These are phyloP conservation scores for Aspergillus ellipticus DNA, from an alignment of 495 filamentous ascomycete genomes.

Conservation along the genomic window DNA sequence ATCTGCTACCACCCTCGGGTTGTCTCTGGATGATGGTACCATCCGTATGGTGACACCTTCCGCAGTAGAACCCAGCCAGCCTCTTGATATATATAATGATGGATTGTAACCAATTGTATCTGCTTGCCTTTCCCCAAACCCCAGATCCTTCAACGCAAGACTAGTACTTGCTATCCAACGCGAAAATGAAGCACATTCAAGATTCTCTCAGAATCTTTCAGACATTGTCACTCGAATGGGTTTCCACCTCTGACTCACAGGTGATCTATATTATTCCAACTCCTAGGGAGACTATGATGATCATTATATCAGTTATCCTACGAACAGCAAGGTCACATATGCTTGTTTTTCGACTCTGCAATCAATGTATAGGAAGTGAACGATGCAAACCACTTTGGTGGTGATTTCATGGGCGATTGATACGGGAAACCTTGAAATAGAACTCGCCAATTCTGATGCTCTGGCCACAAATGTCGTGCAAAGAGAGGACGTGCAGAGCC, in stretches of 20 bases:
- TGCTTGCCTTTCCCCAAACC: background rate
- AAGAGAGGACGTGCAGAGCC: constrained; percentile 16
- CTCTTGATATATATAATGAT: background rate
- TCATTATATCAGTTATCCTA: constrained; percentile 28
- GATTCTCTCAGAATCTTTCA: background rate
- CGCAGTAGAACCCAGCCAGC: background rate
- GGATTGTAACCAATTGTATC: background rate
- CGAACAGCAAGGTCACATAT: constrained; percentile 10
- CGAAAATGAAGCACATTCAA: too few relatives aligned
- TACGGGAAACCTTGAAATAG: constrained; percentile 75
- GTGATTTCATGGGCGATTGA: constrained; percentile 80
- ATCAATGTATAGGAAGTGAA: constrained; percentile 79
- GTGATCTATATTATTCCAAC: constrained; percentile 46
- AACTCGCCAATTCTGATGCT: constrained; percentile 80
- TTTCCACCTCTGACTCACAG: constrained; percentile 4
- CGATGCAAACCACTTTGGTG: constrained; percentile 75
- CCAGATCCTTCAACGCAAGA: background rate
- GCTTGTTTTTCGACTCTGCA: constrained; percentile 59
- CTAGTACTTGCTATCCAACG: background rate
- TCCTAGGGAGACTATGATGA: constrained; percentile 44
- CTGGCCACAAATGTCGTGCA: constrained; percentile 61
- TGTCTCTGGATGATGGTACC: background rate
- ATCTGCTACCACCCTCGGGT: constrained; percentile 1
- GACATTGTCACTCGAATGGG: background rate
- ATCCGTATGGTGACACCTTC: background rate